Evolutionary conservation across 139 green algal species (phyloP), one percentile per base, ranked within the genome.

Genomic region (Ettlia oleoabundans): DNA sequence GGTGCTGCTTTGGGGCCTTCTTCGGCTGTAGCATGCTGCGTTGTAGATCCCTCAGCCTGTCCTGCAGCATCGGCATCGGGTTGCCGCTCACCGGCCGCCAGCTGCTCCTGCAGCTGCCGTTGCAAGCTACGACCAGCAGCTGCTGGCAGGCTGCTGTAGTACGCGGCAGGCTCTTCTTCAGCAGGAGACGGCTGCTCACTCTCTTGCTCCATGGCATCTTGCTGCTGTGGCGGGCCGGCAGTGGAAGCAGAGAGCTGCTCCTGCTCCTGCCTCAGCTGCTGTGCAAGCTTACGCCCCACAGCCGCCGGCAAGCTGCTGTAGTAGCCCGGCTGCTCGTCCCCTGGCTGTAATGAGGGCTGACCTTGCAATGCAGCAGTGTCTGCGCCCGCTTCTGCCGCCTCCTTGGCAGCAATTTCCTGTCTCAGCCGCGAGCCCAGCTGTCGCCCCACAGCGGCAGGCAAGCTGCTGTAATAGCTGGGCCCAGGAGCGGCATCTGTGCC

Each of bases 101-200:
- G 63, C 41, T 82, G 13, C 40, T 62, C 19, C 21, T 66, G 64
- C 42, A 82, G 77, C 35, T 82, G 43, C 41, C 22, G 62, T 63
- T 65, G 42, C 77, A 82, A 47, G 33, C 32, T 42, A 38, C 77
- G 77, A 13, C 77, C 77, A 2, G 77, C 77, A 3, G 43, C 63
- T 21, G 77, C 77, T 21, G 77, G 77, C 63, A 82, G 41, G 43
- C 77, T 82, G 63, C 26, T 43, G 58, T 81, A 81, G 21, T 81
- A 81, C 51, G 42, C 9, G 19, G 38, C 9, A 30, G 30, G 74
- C 53, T 53, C n/a, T 10, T 43, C 47, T 7, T 51, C 47, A 6
- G 52, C 21, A 9, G 22, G 35, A 28, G 4, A 4, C 8, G 4
- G 41, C 6, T 41, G 28, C 53, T 35, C 37, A 41, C 10, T 1